Percentiles rank a stretch among this genome's conserved stretches.
Evolutionary conservation across 192 early-diverging fungal species (phyloP).

Genomic region (Gonapodya prolifera): DNA sequence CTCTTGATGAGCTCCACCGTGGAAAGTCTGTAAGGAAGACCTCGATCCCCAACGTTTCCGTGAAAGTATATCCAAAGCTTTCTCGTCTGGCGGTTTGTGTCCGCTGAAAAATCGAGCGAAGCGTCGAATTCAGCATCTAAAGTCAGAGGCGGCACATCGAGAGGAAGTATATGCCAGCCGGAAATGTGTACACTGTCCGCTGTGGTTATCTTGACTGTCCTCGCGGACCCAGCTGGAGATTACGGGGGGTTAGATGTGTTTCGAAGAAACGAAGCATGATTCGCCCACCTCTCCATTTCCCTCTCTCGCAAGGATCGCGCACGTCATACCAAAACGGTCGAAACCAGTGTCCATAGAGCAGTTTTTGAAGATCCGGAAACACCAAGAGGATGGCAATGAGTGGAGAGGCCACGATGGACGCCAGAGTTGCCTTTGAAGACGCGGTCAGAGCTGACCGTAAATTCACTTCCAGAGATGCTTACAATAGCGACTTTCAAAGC

Average conservation of each 20-base stretch:
- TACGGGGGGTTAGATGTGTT: neutral
- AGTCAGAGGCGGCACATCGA: neutral
- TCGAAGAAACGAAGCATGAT: neutral
- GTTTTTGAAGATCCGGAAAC: neutral
- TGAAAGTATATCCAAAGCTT: slow-evolving; percentile 31
- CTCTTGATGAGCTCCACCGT: slow-evolving; percentile 17
- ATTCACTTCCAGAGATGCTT: too few species aligned
- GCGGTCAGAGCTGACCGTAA: too few species aligned
- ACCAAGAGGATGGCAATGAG: neutral
- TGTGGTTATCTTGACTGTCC: neutral
- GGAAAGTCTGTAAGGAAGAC: slow-evolving; percentile 16
- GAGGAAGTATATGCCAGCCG: neutral
- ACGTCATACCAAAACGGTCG: neutral
- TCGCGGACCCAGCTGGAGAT: neutral
- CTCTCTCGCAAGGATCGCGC: neutral
- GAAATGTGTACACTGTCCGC: neutral
- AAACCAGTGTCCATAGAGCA: neutral
- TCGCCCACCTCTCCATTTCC: neutral
- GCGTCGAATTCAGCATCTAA: neutral
- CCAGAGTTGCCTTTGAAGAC: neutral
- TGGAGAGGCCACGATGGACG: neutral
- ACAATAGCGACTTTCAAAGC: too few species aligned
- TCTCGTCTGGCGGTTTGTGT: neutral
- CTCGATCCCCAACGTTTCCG: slow-evolving; percentile 36
- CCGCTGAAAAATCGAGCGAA: neutral